These are phyloP conservation scores for Ceratocystis destructans DNA, from an alignment of 2,329 filamentous ascomycete genomes.

Conservation along the genomic window DNA sequence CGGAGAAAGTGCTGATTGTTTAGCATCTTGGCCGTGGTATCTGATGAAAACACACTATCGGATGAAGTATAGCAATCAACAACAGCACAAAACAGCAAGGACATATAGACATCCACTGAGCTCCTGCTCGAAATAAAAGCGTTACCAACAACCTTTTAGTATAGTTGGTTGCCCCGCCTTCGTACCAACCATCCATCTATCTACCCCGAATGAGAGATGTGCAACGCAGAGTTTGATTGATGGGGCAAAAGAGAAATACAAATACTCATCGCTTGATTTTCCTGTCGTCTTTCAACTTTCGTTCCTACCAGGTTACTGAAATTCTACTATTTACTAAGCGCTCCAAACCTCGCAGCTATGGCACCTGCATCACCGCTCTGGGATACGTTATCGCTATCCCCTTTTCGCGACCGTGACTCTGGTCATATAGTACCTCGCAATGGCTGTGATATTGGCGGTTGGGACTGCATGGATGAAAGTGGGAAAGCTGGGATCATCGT, in stretches of 20 bases:
- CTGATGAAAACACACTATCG: not conserved
- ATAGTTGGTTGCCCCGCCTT: not conserved
- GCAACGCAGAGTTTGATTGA: not conserved
- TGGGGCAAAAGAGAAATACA: not conserved
- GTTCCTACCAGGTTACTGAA: not conserved
- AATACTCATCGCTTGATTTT: not conserved
- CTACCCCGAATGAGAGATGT: too few species aligned
- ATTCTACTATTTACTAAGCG: not conserved
- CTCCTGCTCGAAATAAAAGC: not conserved
- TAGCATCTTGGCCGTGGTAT: not conserved
- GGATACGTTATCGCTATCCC: not conserved
- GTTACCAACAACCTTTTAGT: not conserved
- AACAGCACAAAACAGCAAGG: not conserved
- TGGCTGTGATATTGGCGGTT: conserved; percentile 12
- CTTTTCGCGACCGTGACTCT: not conserved
- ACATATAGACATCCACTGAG: not conserved
- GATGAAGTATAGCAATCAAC: not conserved
- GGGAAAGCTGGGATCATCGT: conserved; percentile 10
- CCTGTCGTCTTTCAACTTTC: not conserved
- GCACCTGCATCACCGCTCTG: not conserved
- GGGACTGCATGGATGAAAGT: conserved; percentile 12
- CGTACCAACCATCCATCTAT: not conserved
- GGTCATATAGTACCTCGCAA: not conserved
- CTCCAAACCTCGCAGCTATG: not conserved
- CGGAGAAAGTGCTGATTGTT: too few species aligned